These are phyloP conservation scores for Capronia epimyces DNA, from an alignment of 2,329 filamentous ascomycete species.

Conservation along the genomic window DNA sequence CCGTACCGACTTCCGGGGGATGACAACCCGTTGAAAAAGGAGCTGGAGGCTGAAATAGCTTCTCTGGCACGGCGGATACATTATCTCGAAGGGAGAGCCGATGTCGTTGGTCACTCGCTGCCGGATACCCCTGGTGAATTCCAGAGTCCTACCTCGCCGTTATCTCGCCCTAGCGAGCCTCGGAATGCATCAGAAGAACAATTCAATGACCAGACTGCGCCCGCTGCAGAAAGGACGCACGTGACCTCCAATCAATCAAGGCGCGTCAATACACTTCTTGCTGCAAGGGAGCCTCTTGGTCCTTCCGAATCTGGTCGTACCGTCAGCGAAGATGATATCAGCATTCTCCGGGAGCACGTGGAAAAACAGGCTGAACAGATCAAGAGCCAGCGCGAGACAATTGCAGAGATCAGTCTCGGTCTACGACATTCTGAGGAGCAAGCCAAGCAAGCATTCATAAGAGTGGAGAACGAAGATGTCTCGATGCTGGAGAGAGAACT, in stretches of 20 bases:
- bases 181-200: conserved; percentile 28
- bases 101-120: conserved; percentile 54
- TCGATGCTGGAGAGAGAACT: conserved; percentile 85
- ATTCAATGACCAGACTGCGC: conserved; percentile 35
- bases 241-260: conserved; percentile 32
- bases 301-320: conserved; percentile 47
- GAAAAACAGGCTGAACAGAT: conserved; percentile 91
- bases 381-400: conserved; percentile 77
- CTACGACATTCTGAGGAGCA: conserved; percentile 78
- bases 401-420: conserved; percentile 78
- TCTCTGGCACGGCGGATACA: conserved; percentile 73
- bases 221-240: conserved; percentile 32
- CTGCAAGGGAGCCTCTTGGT: conserved; percentile 35
- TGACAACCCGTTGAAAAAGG: conserved; percentile 67
- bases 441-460: conserved; percentile 73
- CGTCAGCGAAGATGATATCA: conserved; percentile 74
- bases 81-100: conserved; percentile 73
- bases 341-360: conserved; percentile 81
- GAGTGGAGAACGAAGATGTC: conserved; percentile 81
- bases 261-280: conserved; percentile 36
- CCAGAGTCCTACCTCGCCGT: conserved; percentile 55
- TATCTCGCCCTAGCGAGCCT: conserved; percentile 51
- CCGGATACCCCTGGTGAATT: conserved; percentile 77
- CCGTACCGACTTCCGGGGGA: conserved; percentile 70
- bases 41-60: conserved; percentile 75